Conservation (phyloP, 371 early-diverging fungal genomes). For the Circinella umbellata region DNA sequence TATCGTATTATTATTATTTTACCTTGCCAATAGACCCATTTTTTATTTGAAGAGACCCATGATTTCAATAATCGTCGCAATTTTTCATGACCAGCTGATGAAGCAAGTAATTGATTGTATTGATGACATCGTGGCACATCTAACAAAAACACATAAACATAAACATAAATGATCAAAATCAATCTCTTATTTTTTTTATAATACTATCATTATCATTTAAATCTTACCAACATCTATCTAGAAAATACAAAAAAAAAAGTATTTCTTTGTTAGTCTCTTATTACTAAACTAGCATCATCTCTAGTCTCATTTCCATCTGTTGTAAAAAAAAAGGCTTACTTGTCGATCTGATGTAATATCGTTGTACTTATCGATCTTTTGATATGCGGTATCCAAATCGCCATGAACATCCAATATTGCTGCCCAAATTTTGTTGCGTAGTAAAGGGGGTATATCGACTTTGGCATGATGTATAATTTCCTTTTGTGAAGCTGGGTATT, state of each 20-base stretch:
- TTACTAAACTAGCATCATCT: background rate
- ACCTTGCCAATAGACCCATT: conserved; percentile 90
- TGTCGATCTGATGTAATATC: conserved; percentile 62
- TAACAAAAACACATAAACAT: conserved; percentile 7
- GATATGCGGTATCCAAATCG: conserved; percentile 62
- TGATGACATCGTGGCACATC: conserved; percentile 90
- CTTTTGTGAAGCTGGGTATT: conserved; percentile 71
- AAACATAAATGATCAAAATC: too few species aligned
- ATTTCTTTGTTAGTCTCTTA: background rate
- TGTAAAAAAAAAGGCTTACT: conserved; percentile 26
- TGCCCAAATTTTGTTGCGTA: conserved; percentile 83
- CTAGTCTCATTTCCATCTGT: background rate
- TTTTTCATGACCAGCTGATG: conserved; percentile 74
- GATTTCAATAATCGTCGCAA: conserved; percentile 71
- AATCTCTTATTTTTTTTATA: too few species aligned
- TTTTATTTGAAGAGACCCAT: conserved; percentile 68
- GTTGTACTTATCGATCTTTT: conserved; percentile 61
- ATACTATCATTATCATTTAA: background rate
- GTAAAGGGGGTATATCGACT: conserved; percentile 74
- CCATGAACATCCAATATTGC: conserved; percentile 73
- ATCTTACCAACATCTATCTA: conserved; percentile 62
- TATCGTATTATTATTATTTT: conserved; percentile 1
- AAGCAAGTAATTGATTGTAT: conserved; percentile 78
- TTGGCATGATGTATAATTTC: conserved; percentile 75
- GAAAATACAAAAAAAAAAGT: background rate